These are phyloP conservation scores for Pharnaceum exiguum DNA, from an alignment of 148 eudicot species.

Conservation along the genomic window DNA sequence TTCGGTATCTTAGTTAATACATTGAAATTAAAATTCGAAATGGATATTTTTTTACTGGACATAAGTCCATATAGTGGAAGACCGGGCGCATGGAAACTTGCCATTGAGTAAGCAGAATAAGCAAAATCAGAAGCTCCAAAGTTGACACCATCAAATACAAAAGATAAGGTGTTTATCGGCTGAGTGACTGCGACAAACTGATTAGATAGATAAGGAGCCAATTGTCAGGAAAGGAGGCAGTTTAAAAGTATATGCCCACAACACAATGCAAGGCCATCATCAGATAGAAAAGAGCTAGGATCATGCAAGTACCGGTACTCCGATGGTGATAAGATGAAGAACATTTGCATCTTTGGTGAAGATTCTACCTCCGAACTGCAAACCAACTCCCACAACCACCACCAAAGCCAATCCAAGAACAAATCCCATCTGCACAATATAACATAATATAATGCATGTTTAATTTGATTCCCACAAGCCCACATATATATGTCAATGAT, in stretches of 20 bases:
- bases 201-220: too few species aligned
- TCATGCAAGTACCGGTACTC: constrained; percentile 64
- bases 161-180: constrained; percentile 71
- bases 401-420: constrained; percentile 74
- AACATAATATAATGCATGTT: too few species aligned
- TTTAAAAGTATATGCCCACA: not conserved
- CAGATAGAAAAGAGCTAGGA: not conserved
- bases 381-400: constrained; percentile 73
- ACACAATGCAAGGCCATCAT: too few species aligned
- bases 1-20: too few species aligned
- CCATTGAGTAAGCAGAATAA: constrained; percentile 85
- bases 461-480: too few species aligned
- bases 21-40: too few species aligned
- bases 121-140: constrained; percentile 89
- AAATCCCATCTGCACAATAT: constrained; percentile 73
- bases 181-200: constrained; percentile 86
- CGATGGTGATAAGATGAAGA: constrained; percentile 52
- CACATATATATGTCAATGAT: too few species aligned
- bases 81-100: constrained; percentile 20
- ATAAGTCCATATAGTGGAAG: not conserved
- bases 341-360: constrained; percentile 67
- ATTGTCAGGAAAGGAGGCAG: not conserved
- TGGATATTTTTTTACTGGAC: too few species aligned
- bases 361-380: constrained; percentile 68
- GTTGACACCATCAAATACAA: constrained; percentile 79